Percentiles rank a stretch among this genome's conserved stretches.
These are phyloP conservation scores for Viola pubescens DNA, from an alignment of 441 rosid species.

Conservation along the genomic window DNA sequence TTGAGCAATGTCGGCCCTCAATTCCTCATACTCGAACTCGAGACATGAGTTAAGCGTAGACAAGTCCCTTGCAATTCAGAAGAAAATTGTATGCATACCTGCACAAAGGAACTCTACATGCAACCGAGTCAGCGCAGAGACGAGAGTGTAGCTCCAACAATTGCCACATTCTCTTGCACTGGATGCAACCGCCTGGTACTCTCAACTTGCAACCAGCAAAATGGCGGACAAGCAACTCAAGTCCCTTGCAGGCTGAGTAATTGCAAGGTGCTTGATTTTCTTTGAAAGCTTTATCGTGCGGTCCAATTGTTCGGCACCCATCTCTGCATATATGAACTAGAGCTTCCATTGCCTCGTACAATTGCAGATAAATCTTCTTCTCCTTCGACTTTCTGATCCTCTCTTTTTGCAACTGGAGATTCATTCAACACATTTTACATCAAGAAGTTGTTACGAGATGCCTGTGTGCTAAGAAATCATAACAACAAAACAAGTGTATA, in stretches of 20 bases:
- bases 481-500: neutral
- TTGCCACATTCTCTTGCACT: constrained; percentile 96
- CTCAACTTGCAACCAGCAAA: constrained; percentile 63
- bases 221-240: constrained; percentile 67
- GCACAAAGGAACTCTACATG: constrained; percentile 78
- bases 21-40: no score
- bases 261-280: constrained; percentile 41
- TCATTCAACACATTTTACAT: neutral
- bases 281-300: constrained; percentile 60
- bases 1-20: no score
- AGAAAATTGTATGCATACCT: constrained; percentile 25
- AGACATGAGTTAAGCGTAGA: no score
- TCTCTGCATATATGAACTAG: constrained; percentile 89
- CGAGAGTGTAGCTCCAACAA: constrained; percentile 78
- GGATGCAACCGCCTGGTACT: constrained; percentile 67
- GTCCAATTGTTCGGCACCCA: constrained; percentile 90
- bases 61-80: no score
- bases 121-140: constrained; percentile 50
- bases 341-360: constrained; percentile 90
- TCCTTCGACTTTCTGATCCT: constrained; percentile 47
- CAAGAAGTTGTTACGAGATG: neutral
- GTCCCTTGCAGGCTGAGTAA: constrained; percentile 66
- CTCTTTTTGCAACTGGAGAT: constrained; percentile 40
- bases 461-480: neutral
- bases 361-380: constrained; percentile 50